Evolutionary conservation across 441 rosid genomes (phyloP).

Genomic region (Lepidium campestre): DNA sequence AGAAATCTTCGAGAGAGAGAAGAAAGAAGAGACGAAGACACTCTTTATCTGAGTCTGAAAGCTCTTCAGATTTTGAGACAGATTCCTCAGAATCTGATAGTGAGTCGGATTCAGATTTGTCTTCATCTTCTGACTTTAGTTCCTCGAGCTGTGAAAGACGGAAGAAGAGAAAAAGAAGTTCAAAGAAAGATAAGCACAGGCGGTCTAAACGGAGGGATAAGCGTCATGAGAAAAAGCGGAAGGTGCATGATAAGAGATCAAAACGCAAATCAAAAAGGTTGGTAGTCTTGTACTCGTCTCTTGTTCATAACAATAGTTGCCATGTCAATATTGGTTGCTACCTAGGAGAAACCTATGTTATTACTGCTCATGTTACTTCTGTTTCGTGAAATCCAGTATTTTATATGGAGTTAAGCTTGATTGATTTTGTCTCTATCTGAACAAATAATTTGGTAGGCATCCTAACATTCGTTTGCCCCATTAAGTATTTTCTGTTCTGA

Average conservation of each 20-base stretch:
- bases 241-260: slow-evolving; percentile 58
- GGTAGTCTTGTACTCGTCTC: slow-evolving; percentile 3
- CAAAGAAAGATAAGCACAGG: slow-evolving; percentile 63
- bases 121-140: slow-evolving; percentile 68
- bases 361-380: background rate
- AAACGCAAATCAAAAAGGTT: slow-evolving; percentile 81
- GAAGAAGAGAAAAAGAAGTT: slow-evolving; percentile 71
- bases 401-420: background rate
- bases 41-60: slow-evolving; percentile 67
- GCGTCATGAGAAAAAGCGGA: slow-evolving; percentile 68
- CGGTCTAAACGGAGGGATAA: slow-evolving; percentile 71
- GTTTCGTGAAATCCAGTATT: background rate
- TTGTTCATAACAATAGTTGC: background rate
- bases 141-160: slow-evolving; percentile 85
- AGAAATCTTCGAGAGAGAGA: slow-evolving; percentile 66
- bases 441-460: background rate
- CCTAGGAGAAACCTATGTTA: background rate
- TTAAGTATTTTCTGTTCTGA: slow-evolving; percentile 3
- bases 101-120: slow-evolving; percentile 57
- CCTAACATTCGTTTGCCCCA: background rate
- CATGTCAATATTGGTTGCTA: background rate
- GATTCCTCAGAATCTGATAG: slow-evolving; percentile 50
- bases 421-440: background rate
- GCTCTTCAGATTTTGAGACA: slow-evolving; percentile 56
- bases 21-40: slow-evolving; percentile 72